These are phyloP conservation scores for Veloporphyrellus conicus DNA, from an alignment of 1,284 basidiomycete species.

Conservation along the genomic window DNA sequence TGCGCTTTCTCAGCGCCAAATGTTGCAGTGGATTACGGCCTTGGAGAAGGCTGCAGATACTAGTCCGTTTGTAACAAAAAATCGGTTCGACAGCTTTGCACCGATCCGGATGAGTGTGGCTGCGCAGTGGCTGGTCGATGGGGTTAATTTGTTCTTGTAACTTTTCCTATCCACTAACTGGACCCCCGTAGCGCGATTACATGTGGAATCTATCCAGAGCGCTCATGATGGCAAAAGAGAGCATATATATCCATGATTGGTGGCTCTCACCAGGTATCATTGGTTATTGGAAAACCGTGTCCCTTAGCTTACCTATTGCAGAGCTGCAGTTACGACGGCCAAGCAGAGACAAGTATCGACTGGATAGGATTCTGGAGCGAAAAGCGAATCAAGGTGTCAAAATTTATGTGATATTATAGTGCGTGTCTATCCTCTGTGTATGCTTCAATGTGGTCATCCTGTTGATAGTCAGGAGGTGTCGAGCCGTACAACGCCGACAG, in stretches of 20 bases:
- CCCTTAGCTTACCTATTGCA: conserved; percentile 22
- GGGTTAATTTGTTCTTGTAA: conserved; percentile 48
- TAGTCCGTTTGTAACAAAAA: conserved; percentile 77
- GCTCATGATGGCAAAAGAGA: conserved; percentile 84
- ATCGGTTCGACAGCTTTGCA: conserved; percentile 92
- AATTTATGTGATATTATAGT: conserved; percentile 95
- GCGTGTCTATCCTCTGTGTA: conserved; percentile 26
- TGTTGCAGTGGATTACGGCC: conserved; percentile 95
- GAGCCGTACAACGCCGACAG: conserved; percentile 90
- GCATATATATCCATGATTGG: conserved; percentile 94
- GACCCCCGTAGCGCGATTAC: conserved; percentile 71
- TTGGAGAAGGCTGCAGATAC: conserved; percentile 79
- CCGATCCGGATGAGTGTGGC: conserved; percentile 91
- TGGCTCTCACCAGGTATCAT: conserved; percentile 79
- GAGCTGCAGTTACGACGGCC: conserved; percentile 85
- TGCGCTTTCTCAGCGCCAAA: conserved; percentile 64
- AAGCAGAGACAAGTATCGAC: conserved; percentile 79
- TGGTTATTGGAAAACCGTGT: background rate
- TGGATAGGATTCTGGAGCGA: conserved; percentile 84
- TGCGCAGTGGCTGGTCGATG: conserved; percentile 99
- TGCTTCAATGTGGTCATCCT: conserved; percentile 1
- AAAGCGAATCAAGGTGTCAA: conserved; percentile 97
- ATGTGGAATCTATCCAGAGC: conserved; percentile 97
- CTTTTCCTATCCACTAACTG: background rate
- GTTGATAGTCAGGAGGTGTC: conserved; percentile 85